A percentile compares a stretch with the other conserved stretches of the same genome.
These are phyloP conservation scores for Aspergillus niger DNA, from an alignment of 2,329 filamentous ascomycete species.

Conservation along the genomic window DNA sequence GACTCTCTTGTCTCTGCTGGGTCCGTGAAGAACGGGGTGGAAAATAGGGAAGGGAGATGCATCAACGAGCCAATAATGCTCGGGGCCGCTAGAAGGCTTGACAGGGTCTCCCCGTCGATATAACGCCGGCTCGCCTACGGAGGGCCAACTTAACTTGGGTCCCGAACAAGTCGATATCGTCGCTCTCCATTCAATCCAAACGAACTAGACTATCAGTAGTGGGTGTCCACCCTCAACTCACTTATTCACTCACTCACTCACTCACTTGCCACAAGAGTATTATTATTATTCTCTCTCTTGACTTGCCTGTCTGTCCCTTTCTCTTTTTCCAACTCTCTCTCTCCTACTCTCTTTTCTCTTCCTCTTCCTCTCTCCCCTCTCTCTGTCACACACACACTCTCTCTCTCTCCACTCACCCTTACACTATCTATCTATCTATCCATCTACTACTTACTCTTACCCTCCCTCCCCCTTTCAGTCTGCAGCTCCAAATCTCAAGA, in stretches of 20 bases:
- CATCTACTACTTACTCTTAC: too few relatives aligned
- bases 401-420: too few relatives aligned
- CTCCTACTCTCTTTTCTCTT: too few relatives aligned
- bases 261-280: background rate
- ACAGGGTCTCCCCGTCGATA: constrained; percentile 16
- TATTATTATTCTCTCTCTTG: too few relatives aligned
- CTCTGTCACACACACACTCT: too few relatives aligned
- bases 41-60: constrained; percentile 9
- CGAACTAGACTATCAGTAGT: background rate
- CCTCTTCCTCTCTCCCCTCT: too few relatives aligned
- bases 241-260: background rate
- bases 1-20: background rate
- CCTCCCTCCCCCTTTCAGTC: background rate
- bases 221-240: background rate
- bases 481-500: background rate
- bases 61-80: constrained; percentile 14
- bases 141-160: constrained; percentile 4
- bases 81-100: constrained; percentile 3
- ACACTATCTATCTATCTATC: too few relatives aligned
- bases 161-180: constrained; percentile 1
- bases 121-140: constrained; percentile 17
- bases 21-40: constrained; percentile 14
- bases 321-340: too few relatives aligned
- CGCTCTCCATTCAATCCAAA: background rate
- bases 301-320: too few relatives aligned